Percentiles rank a stretch among this genome's conserved stretches.
Conservation (phyloP, 108 stramenopile species). For the Skeletonema marinoi region DNA sequence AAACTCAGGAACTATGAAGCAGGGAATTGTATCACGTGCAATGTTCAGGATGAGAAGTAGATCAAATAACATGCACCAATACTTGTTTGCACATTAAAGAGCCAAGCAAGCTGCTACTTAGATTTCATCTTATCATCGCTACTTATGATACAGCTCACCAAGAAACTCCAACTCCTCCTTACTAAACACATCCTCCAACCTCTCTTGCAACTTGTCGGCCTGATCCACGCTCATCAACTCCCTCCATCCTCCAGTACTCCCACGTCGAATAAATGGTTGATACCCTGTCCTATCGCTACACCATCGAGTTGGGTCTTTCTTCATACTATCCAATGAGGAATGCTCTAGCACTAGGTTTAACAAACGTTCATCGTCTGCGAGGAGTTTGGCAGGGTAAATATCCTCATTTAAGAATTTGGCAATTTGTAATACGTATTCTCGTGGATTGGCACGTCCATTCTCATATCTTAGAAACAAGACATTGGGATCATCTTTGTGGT, state of each 20-base stretch:
- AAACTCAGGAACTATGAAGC: too few species aligned
- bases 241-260: constrained; percentile 54
- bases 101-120: too few species aligned
- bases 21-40: too few species aligned
- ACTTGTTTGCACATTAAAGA: too few species aligned
- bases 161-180: constrained; percentile 34
- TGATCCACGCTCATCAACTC: constrained; percentile 53
- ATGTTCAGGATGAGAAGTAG: too few species aligned
- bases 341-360: constrained; percentile 50
- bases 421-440: constrained; percentile 42
- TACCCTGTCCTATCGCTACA: constrained; percentile 56
- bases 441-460: constrained; percentile 30
- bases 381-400: constrained; percentile 21
- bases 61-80: too few species aligned
- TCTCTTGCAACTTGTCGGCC: constrained; percentile 29
- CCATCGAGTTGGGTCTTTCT: constrained; percentile 51
- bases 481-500: constrained; percentile 54
- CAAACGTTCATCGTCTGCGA: constrained; percentile 38
- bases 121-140: background rate
- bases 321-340: constrained; percentile 54
- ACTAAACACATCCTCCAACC: constrained; percentile 36
- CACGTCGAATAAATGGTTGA: constrained; percentile 57
- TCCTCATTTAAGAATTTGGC: constrained; percentile 46
- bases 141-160: constrained; percentile 38
- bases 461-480: constrained; percentile 55